Conservation (phyloP, 2,329 filamentous ascomycete species). For the Alternaria dauci region DNA sequence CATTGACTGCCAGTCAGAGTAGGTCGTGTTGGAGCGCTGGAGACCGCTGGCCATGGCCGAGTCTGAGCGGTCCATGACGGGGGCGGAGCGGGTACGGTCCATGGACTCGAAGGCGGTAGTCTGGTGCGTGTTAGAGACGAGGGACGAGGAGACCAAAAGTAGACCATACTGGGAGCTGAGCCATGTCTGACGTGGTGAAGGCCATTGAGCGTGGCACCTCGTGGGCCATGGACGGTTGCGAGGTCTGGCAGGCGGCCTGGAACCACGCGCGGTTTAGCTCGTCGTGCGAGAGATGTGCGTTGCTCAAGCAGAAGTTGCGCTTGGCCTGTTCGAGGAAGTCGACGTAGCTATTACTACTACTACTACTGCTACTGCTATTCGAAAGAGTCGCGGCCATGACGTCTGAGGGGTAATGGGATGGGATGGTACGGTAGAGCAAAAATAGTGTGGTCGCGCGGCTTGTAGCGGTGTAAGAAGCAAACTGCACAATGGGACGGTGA, state of each 20-base stretch:
- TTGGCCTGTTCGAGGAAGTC: slow-evolving; percentile 48
- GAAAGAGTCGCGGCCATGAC: slow-evolving; percentile 40
- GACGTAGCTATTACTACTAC: slow-evolving; percentile 25
- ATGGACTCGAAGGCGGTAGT: slow-evolving; percentile 35
- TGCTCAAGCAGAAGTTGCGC: slow-evolving; percentile 46
- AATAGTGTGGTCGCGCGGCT: slow-evolving; percentile 8
- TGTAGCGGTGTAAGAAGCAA: slow-evolving; percentile 25
- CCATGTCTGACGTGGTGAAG: slow-evolving; percentile 30
- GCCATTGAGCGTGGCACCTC: slow-evolving; percentile 49
- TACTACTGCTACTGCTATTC: slow-evolving; percentile 30
- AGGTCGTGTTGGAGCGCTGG: slow-evolving; percentile 34
- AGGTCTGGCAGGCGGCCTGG: slow-evolving; percentile 32
- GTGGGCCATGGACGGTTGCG: slow-evolving; percentile 33
- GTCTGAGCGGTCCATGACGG: slow-evolving; percentile 42
- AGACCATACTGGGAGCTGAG: slow-evolving; percentile 45
- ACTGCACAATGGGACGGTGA: slow-evolving; percentile 28
- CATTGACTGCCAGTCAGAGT: slow-evolving; percentile 34
- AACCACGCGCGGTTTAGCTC: slow-evolving; percentile 49
- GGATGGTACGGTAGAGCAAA: neutral
- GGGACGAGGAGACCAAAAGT: slow-evolving; percentile 37
- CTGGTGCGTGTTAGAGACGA: slow-evolving; percentile 47
- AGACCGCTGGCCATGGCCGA: slow-evolving; percentile 35
- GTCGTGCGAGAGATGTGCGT: slow-evolving; percentile 46
- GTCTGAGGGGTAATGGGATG: slow-evolving; percentile 10
- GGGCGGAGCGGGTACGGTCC: slow-evolving; percentile 48